Evolutionary conservation across 75 land plant genomes (phyloP), one percentile per base, ranked within the genome.

Genomic region (Adiantum capillusveneris): DNA sequence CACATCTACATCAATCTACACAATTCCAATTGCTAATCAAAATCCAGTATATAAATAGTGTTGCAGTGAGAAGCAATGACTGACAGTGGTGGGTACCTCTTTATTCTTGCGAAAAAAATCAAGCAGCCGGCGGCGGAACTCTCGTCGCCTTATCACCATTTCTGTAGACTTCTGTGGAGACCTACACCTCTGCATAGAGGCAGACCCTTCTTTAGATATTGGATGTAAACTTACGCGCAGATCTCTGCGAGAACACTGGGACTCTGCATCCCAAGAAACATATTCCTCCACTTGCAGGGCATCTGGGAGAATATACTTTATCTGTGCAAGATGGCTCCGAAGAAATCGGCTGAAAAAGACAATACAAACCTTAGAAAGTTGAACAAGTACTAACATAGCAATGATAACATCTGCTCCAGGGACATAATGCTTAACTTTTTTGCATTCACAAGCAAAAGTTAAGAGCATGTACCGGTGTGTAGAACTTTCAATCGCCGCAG

Each of bases 291-390:
- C 46, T 43, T 61, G 49, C 44, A 87, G 52, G 0, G 77, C 84
- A 64, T 92, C 92, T 0, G 84, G 97, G 14, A 92, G 60, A 17
- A 92, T 69, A 44, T 73, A 62, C 67, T 82, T 92, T 64, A 92
- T 58, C 44, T 92, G 91, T 12, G 88, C 92, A 51, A 92, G 67
- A 65, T 87, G 84, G 14, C 64, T 31, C 29, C 70, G 57, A 0
- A 74, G 65, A 56, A 92, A 92, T 46, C 84, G 73, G 79, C 92
- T 91, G 53, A 5, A 69, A 71, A 19, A 60, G 27, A 3, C 29
- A 20, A 36, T 24, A 7, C 11, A 62, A 44, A 0, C 63, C 29
- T 22, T 45, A 16, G 24, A 22, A 25, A 19, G 29, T 26, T 20
- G 9, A 34, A 34, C 37, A 34, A 5, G 37, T 9, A 34, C 7